Evolutionary conservation across 129 eudicot species (phyloP), one percentile per base, ranked within the genome.

Genomic region (Pittosporum tobira): DNA sequence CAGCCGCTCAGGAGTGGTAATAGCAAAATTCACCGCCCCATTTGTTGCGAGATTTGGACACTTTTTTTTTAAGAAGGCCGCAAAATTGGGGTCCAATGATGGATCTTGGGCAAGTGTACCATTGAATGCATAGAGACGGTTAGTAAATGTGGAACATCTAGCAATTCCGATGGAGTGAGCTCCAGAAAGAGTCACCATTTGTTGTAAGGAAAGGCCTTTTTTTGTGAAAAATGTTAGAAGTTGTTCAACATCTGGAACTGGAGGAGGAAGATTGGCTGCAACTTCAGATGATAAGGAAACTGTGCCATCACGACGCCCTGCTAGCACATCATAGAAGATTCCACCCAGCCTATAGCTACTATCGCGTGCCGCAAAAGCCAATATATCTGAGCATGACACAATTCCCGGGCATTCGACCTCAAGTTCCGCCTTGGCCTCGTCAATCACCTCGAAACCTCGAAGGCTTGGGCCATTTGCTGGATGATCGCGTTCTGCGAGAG

Each of bases 281-380:
- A 66, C 77, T 3, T 82, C 82, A 0, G 28, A n/a, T 21, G 20
- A 21, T 18, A 37, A 23, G 24, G 90, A 75, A 48, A 72, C 31
- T 13, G 44, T 59, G 34, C 85, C 85, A 18, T 82, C 90, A 5
- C 82, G 58, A 11, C 90, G 49, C 8, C 90, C 85, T 22, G 75
- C 48, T 3, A 77, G 77, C 37, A 82, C 50, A 0, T 23, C 38
- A 11, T 75, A 82, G 23, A 37, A 63, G 22, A 75, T 22, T 0
- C 82, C 79, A 29, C 90, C 85, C 12, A 66, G 70, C 9, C n/a
- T 26, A 27, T 19, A 40, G 47, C 70, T 50, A 36, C 73, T 48
- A 46, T 82, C 90, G 2, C 85, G 71, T 1, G 90, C 80, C 1
- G 85, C 85, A 22, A 78, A 78, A 7, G 82, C 74, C 10, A 82